Percentiles rank a stretch among this genome's conserved stretches.
These are phyloP conservation scores for Rhodofomes roseus DNA, from an alignment of 1,284 basidiomycete genomes.

Conservation along the genomic window DNA sequence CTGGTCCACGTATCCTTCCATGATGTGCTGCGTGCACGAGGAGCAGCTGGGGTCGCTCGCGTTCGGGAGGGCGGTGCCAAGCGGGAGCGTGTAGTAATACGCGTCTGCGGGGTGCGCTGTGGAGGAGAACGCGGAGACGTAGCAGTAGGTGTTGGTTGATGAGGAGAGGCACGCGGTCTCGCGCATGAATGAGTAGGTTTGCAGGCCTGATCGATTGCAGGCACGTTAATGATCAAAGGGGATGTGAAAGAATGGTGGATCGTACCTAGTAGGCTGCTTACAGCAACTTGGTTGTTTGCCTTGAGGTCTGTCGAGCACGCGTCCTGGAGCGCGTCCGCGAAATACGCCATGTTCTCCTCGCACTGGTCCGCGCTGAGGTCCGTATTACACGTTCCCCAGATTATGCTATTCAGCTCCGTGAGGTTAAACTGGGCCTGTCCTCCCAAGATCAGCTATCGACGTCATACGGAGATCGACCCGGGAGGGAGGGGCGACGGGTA, in stretches of 20 bases:
- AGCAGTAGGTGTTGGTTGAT: constrained; percentile 62
- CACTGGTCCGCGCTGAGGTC: constrained; percentile 45
- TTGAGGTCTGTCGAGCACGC: constrained; percentile 53
- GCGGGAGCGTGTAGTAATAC: constrained; percentile 63
- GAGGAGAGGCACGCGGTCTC: constrained; percentile 52
- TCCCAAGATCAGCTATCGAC: constrained; percentile 6
- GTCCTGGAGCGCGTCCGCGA: constrained; percentile 41
- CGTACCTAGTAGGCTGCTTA: constrained; percentile 51
- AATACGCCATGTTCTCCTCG: constrained; percentile 58
- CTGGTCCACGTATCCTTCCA: constrained; percentile 41
- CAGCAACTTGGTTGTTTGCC: constrained; percentile 44
- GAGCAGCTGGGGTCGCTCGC: constrained; percentile 50
- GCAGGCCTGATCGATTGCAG: constrained; percentile 44
- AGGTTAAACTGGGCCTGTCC: constrained; percentile 60
- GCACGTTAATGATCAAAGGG: background rate
- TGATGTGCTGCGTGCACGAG: constrained; percentile 50
- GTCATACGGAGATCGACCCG: constrained; percentile 5
- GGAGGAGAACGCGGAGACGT: constrained; percentile 48
- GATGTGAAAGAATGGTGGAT: constrained; percentile 7
- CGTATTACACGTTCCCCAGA: constrained; percentile 80
- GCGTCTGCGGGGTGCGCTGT: constrained; percentile 50
- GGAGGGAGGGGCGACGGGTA: background rate
- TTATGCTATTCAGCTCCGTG: constrained; percentile 57
- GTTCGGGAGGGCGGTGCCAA: constrained; percentile 48
- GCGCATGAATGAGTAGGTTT: constrained; percentile 57